Percentiles rank a stretch among this genome's conserved stretches.
Evolutionary conservation across 331 rosid genomes (phyloP).

Genomic region (Quercus phellos): DNA sequence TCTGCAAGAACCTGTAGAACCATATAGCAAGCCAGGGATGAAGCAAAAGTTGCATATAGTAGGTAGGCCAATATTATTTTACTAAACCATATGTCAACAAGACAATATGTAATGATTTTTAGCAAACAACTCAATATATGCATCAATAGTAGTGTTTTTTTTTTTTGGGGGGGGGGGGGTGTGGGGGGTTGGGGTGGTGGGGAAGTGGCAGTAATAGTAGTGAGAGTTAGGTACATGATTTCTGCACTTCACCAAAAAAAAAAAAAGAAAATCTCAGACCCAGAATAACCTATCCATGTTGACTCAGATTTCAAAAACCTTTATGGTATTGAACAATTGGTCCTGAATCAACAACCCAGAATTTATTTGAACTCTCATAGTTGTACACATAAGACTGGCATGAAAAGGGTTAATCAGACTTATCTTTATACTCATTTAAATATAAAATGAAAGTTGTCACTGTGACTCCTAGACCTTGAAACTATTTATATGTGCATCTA

Average conservation of each 20-base stretch:
- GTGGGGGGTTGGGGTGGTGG: no score
- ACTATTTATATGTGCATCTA: not conserved
- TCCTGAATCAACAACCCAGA: not conserved
- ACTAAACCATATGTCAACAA: not conserved
- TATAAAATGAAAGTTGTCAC: not conserved
- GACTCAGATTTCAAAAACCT: not conserved
- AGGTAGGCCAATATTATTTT: not conserved
- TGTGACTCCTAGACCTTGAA: not conserved
- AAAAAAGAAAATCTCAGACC: not conserved
- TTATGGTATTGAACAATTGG: not conserved
- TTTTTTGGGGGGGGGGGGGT: no score
- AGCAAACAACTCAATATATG: no score
- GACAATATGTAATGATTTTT: not conserved
- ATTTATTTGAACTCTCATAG: not conserved
- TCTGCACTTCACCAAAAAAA: no score
- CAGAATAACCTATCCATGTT: not conserved
- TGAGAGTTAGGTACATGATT: no score
- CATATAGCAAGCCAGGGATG: constrained; percentile 15
- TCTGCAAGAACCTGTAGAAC: constrained; percentile 88
- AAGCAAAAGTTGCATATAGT: constrained; percentile 11
- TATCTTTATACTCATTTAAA: not conserved
- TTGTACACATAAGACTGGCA: not conserved
- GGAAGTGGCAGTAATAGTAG: no score
- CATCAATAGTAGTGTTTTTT: no score
- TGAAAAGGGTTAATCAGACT: not conserved